Conservation (phyloP, 768 basidiomycete species). For the Clitopilus passeckerianus region DNA sequence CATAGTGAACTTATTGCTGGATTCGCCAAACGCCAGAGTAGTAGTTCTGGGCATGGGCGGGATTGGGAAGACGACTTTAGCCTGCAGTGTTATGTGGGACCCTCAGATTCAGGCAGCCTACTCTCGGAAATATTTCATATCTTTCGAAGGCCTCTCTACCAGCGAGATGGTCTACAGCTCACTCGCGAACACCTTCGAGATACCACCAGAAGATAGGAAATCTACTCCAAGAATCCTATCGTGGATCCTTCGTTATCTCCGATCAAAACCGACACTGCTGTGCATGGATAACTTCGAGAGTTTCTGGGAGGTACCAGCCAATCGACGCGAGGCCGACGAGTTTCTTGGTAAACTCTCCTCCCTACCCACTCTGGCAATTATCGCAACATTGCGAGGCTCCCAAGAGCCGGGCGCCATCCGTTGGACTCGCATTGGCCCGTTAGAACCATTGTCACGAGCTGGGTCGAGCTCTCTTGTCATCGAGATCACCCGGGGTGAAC, state of each 20-base stretch:
- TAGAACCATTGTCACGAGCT: too few relatives aligned
- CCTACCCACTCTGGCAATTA: neutral
- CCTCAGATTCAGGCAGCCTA: neutral
- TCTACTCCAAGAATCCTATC: neutral
- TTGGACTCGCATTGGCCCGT: too few relatives aligned
- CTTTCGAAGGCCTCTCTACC: neutral
- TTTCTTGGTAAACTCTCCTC: neutral
- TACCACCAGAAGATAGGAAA: neutral
- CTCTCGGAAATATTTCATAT: neutral
- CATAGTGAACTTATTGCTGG: neutral
- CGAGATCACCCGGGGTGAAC: neutral
- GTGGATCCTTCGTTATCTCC: neutral
- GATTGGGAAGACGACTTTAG: conserved; percentile 5
- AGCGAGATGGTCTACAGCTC: neutral
- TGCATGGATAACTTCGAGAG: neutral
- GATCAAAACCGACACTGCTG: neutral
- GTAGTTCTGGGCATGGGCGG: neutral
- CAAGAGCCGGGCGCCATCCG: too few relatives aligned
- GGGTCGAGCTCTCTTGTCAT: neutral
- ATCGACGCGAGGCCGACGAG: neutral
- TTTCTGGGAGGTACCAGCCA: neutral
- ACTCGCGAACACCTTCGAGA: neutral
- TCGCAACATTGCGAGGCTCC: neutral
- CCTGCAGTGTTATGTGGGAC: neutral
- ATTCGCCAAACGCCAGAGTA: neutral